A percentile compares a stretch with the other conserved stretches of the same genome.
Conservation (phyloP, 345 rosid genomes). For the Hypericum perforatum region DNA sequence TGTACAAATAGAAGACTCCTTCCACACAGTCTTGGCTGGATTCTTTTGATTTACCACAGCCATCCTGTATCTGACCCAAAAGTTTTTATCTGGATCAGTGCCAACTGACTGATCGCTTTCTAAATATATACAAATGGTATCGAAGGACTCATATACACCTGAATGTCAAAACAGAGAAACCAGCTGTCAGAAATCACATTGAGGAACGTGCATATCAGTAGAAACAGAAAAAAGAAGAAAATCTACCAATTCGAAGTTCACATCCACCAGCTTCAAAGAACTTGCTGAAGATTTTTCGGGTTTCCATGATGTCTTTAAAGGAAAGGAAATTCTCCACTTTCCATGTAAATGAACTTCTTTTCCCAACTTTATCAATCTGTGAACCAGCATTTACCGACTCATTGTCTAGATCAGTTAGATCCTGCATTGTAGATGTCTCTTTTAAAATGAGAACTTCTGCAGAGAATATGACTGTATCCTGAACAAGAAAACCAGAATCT, state of each 20-base stretch:
- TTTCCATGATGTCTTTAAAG: conserved; percentile 98
- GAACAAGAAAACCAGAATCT: conserved; percentile 96
- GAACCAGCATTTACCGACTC: conserved; percentile 37
- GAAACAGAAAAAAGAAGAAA: conserved; percentile 14
- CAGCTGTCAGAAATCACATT: conserved; percentile 20
- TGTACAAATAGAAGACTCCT: conserved; percentile 98
- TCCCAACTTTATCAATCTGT: conserved; percentile 44
- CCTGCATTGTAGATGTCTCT: conserved; percentile 81
- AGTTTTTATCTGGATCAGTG: conserved; percentile 90
- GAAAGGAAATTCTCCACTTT: conserved; percentile 97
- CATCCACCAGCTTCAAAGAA: conserved; percentile 99
- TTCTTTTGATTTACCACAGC: conserved; percentile 93
- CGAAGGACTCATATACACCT: conserved; percentile 99
- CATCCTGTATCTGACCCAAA: conserved; percentile 99
- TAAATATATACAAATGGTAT: conserved; percentile 94
- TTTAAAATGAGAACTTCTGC: conserved; percentile 99
- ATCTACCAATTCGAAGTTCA: conserved; percentile 95
- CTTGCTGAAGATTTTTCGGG: conserved; percentile 94
- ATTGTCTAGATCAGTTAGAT: conserved; percentile 46
- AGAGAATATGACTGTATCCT: conserved; percentile 83
- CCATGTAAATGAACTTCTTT: conserved; percentile 92
- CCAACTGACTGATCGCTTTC: conserved; percentile 96
- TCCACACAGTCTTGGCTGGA: conserved; percentile 93
- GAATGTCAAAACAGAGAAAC: conserved; percentile 27
- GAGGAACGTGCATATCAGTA: conserved; percentile 14